phyloP scores from a whole-genome alignment of 139 green algal genomes.

The Coccomyxa sp. region DNA sequence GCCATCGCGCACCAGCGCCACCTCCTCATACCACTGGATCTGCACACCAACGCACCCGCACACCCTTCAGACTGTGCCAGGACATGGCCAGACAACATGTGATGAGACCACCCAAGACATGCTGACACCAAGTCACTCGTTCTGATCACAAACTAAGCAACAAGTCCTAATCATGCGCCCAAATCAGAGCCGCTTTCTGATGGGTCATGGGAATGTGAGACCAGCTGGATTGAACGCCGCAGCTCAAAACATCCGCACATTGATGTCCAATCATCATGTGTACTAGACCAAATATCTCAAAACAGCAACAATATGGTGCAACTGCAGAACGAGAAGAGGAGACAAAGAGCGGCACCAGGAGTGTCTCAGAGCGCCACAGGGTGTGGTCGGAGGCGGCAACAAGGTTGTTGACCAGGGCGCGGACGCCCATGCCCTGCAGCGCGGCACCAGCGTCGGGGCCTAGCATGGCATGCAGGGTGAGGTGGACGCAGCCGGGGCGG shows the following conservation, averaged over 20 bases:
- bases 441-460: background rate
- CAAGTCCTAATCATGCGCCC: no score
- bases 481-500: constrained; percentile 71
- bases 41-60: constrained; percentile 9
- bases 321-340: no score
- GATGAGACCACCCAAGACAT: no score
- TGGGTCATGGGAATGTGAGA: no score
- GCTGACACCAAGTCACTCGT: background rate
- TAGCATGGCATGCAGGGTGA: constrained; percentile 34
- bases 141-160: background rate
- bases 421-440: constrained; percentile 11
- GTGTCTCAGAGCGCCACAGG: constrained; percentile 14
- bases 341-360: constrained; percentile 14
- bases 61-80: no score
- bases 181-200: no score
- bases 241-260: no score
- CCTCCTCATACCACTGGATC: constrained; percentile 47
- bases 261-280: no score
- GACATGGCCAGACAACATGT: background rate
- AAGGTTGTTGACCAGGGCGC: constrained; percentile 23
- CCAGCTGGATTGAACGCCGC: no score
- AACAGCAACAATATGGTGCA: no score
- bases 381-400: constrained; percentile 6
- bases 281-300: no score
- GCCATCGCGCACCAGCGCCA: constrained; percentile 40